These are phyloP conservation scores for Boletus reticuloceps DNA, from an alignment of 768 basidiomycete genomes.

Conservation along the genomic window DNA sequence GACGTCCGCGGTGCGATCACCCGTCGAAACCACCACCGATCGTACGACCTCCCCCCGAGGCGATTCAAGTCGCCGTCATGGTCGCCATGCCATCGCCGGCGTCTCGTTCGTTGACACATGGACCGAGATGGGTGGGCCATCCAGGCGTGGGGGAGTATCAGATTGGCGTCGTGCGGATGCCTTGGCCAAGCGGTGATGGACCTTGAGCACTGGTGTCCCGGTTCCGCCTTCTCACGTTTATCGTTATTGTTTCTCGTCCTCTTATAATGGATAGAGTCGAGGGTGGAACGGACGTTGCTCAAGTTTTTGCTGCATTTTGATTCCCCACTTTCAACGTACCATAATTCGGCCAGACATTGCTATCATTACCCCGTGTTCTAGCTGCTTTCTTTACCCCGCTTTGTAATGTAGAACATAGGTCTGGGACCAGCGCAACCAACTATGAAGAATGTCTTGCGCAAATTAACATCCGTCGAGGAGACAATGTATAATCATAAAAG, in stretches of 20 bases:
- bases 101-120: neutral
- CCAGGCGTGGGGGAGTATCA: slow-evolving; percentile 36
- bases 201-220: neutral
- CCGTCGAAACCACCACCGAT: slow-evolving; percentile 11
- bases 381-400: neutral
- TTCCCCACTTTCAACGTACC: neutral
- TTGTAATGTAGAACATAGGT: slow-evolving; percentile 10
- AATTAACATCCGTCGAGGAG: neutral
- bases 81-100: slow-evolving; percentile 43
- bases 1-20: neutral
- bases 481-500: neutral
- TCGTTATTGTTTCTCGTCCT: neutral
- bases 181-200: slow-evolving; percentile 28
- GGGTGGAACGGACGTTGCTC: too few species aligned
- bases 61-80: slow-evolving; percentile 42
- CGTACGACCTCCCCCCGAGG: slow-evolving; percentile 16
- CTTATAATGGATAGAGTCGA: neutral
- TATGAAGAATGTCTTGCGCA: neutral
- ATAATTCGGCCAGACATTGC: neutral
- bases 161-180: slow-evolving; percentile 42
- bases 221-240: neutral
- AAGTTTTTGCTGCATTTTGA: too few species aligned
- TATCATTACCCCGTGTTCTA: neutral
- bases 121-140: slow-evolving; percentile 5
- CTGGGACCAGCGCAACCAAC: neutral